Conservation (phyloP, 2,329 filamentous ascomycete genomes). For the Plectosphaerella cucumerina region DNA sequence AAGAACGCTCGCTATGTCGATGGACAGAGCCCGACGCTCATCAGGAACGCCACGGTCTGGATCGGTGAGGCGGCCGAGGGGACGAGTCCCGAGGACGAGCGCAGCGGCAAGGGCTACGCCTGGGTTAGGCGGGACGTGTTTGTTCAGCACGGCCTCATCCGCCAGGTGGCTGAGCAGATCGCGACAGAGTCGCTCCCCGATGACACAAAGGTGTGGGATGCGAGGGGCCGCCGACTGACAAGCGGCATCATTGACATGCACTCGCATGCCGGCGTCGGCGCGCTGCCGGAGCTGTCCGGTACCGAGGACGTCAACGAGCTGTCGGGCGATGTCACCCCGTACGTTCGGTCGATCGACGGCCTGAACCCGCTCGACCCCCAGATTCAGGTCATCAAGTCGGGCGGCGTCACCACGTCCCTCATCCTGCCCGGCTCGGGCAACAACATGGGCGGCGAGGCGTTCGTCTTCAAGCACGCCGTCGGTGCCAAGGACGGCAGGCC, state of each 20-base stretch:
- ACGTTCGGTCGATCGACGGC: slow-evolving; percentile 62
- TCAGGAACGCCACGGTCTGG: slow-evolving; percentile 65
- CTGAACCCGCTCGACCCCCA: slow-evolving; percentile 61
- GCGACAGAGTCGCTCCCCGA: slow-evolving; percentile 35
- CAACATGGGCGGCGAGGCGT: slow-evolving; percentile 70
- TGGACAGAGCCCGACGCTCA: slow-evolving; percentile 55
- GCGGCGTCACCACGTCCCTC: slow-evolving; percentile 66
- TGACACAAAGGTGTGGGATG: slow-evolving; percentile 50
- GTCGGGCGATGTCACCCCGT: slow-evolving; percentile 61
- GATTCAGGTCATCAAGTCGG: slow-evolving; percentile 66
- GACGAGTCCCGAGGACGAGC: slow-evolving; percentile 48
- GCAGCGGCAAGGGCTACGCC: slow-evolving; percentile 53
- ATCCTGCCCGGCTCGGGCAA: slow-evolving; percentile 67
- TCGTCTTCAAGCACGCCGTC: slow-evolving; percentile 63
- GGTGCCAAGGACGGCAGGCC: slow-evolving; percentile 54
- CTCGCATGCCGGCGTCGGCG: slow-evolving; percentile 58
- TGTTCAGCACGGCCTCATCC: slow-evolving; percentile 57
- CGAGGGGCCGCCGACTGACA: slow-evolving; percentile 57
- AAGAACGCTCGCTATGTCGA: slow-evolving; percentile 58
- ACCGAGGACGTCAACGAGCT: slow-evolving; percentile 61
- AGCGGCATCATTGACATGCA: slow-evolving; percentile 70
- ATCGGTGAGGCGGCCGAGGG: slow-evolving; percentile 55
- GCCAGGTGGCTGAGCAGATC: slow-evolving; percentile 44
- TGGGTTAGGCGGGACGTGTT: slow-evolving; percentile 60
- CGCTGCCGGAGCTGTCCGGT: slow-evolving; percentile 50